phyloP scores from a whole-genome alignment of 768 basidiomycete genomes.

The Podaxis sp. region DNA sequence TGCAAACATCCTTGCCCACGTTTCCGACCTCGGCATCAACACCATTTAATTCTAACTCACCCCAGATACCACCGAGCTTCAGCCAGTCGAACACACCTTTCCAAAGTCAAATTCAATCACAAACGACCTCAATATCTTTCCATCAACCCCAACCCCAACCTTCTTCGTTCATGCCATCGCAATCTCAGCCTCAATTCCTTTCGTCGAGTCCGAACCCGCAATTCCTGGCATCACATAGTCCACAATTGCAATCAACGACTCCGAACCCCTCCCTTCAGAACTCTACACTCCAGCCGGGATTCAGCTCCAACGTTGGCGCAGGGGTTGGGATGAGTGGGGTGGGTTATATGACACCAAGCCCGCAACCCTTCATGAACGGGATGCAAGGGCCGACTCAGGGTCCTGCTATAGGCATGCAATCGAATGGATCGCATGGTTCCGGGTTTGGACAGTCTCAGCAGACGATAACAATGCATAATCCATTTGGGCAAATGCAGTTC shows the following conservation, averaged over 20 bases:
- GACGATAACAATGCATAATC: slow-evolving; percentile 17
- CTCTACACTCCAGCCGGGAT: slow-evolving; percentile 6
- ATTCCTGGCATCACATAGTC: slow-evolving; percentile 32
- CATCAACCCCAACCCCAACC: slow-evolving; percentile 29
- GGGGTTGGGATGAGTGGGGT: slow-evolving; percentile 21
- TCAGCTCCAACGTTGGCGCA: slow-evolving; percentile 18
- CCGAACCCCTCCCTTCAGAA: not conserved
- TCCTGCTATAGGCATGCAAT: slow-evolving; percentile 31
- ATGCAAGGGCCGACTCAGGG: slow-evolving; percentile 30
- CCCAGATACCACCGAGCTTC: slow-evolving; percentile 21
- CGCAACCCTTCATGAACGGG: slow-evolving; percentile 33
- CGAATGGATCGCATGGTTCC: slow-evolving; percentile 13
- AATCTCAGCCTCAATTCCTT: slow-evolving; percentile 30
- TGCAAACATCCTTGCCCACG: slow-evolving; percentile 22
- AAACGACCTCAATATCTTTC: slow-evolving; percentile 21
- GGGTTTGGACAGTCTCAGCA: slow-evolving; percentile 31
- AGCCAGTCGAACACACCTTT: slow-evolving; percentile 17
- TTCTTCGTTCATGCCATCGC: slow-evolving; percentile 22
- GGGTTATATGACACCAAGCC: slow-evolving; percentile 26
- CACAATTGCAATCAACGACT: slow-evolving; percentile 26
- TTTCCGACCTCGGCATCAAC: slow-evolving; percentile 22
- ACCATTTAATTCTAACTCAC: slow-evolving; percentile 21
- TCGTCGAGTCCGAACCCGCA: slow-evolving; percentile 32
- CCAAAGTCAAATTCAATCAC: slow-evolving; percentile 18
- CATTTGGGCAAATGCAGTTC: slow-evolving; percentile 20